phyloP scores from a whole-genome alignment of 2,329 filamentous ascomycete species.

The Penicillium sp. region DNA sequence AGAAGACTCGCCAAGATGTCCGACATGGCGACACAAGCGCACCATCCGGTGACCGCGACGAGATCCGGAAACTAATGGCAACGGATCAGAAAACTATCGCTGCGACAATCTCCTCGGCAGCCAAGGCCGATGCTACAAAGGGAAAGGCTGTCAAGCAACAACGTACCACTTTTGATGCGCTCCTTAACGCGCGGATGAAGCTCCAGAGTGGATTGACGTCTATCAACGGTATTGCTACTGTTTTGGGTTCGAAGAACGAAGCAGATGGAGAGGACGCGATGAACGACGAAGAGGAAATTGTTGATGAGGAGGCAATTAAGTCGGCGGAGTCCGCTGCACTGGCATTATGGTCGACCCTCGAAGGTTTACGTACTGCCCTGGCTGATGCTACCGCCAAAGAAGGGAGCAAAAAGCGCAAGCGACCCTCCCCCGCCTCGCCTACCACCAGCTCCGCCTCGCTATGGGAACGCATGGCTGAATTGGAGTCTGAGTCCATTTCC shows the following conservation, averaged over 20 bases:
- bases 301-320: slow-evolving; percentile 54
- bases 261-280: slow-evolving; percentile 38
- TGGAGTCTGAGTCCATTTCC: slow-evolving; percentile 59
- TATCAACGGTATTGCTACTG: slow-evolving; percentile 66
- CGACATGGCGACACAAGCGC: background rate
- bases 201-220: slow-evolving; percentile 86
- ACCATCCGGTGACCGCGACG: slow-evolving; percentile 49
- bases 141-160: slow-evolving; percentile 83
- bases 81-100: slow-evolving; percentile 66
- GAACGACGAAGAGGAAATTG: slow-evolving; percentile 24
- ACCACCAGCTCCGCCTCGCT: slow-evolving; percentile 61
- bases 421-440: slow-evolving; percentile 48
- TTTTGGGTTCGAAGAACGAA: slow-evolving; percentile 34
- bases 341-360: slow-evolving; percentile 73
- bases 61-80: slow-evolving; percentile 66
- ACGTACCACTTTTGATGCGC: slow-evolving; percentile 78
- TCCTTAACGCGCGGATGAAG: slow-evolving; percentile 87
- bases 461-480: slow-evolving; percentile 67
- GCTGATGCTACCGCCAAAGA: slow-evolving; percentile 37
- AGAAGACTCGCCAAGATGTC: slow-evolving; percentile 3
- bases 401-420: slow-evolving; percentile 47
- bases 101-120: slow-evolving; percentile 63
- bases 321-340: slow-evolving; percentile 83
- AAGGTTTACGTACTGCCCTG: slow-evolving; percentile 43
- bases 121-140: slow-evolving; percentile 74